Conservation (phyloP, 306 rosid species). For the Senna siamea region DNA sequence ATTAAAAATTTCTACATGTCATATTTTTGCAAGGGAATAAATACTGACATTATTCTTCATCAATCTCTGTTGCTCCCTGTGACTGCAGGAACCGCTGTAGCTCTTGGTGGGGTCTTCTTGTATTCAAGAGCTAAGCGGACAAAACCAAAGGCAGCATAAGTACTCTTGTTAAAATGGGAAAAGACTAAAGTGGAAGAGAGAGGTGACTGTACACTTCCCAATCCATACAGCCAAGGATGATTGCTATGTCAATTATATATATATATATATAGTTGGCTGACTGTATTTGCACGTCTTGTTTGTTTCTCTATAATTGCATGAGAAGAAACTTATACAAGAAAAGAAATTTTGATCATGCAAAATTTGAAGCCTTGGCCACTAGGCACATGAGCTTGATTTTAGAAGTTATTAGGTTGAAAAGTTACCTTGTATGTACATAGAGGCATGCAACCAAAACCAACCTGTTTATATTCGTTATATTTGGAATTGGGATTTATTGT, state of each 20-base stretch:
- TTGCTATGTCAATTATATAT: background rate
- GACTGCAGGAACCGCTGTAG: conserved; percentile 66
- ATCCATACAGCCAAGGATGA: too few species aligned
- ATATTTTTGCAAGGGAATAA: too few species aligned
- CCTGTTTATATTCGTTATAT: background rate
- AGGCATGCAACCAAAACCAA: background rate
- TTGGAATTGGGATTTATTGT: too few species aligned
- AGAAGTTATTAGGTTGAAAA: background rate
- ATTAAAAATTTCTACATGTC: too few species aligned
- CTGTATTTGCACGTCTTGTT: too few species aligned
- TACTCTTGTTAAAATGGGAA: conserved; percentile 17
- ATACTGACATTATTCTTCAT: too few species aligned
- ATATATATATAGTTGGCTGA: too few species aligned
- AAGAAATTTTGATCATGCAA: background rate
- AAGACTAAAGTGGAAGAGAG: background rate
- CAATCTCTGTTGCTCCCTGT: too few species aligned
- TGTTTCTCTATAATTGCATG: background rate
- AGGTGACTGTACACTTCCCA: background rate
- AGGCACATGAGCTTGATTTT: background rate
- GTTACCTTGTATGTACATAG: background rate
- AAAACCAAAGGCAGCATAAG: conserved; percentile 49
- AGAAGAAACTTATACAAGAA: background rate
- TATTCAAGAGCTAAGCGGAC: conserved; percentile 65
- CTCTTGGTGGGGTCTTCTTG: conserved; percentile 76
- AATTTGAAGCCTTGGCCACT: background rate